A percentile compares a stretch with the other conserved stretches of the same genome.
phyloP scores from a whole-genome alignment of 1,139 yeast species.

The Yarrowia galli region DNA sequence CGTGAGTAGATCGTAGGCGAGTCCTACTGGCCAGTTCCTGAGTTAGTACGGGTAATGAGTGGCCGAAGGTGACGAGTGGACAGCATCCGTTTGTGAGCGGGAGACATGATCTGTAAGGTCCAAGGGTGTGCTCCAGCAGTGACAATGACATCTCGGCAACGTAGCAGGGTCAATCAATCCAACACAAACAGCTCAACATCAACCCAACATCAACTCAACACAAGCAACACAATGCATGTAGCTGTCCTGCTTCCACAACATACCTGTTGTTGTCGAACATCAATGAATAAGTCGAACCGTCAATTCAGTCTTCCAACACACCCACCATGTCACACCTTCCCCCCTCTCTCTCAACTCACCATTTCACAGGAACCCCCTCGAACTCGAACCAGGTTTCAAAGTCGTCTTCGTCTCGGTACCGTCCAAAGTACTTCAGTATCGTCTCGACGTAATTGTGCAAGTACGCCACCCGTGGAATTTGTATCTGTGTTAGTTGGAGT shows the following conservation, averaged over 20 bases:
- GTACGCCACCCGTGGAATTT: constrained; percentile 61
- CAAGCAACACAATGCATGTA: too few relatives aligned
- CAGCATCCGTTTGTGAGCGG: too few relatives aligned
- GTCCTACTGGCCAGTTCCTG: constrained; percentile 72
- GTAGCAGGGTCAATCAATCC: too few relatives aligned
- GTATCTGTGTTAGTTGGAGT: constrained; percentile 43
- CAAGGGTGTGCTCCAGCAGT: too few relatives aligned
- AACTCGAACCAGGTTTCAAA: constrained; percentile 71
- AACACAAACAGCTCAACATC: too few relatives aligned
- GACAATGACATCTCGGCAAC: too few relatives aligned
- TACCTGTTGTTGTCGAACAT: too few relatives aligned
- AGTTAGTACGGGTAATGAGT: neutral
- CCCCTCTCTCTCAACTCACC: constrained; percentile 50
- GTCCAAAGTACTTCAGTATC: constrained; percentile 57
- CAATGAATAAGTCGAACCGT: too few relatives aligned
- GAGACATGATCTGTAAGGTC: too few relatives aligned
- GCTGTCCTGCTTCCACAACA: neutral
- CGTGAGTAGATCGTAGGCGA: constrained; percentile 64
- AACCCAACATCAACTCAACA: too few relatives aligned
- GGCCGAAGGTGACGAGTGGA: too few relatives aligned
- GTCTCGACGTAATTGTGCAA: constrained; percentile 59
- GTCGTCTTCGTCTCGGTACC: constrained; percentile 52
- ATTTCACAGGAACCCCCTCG: constrained; percentile 67
- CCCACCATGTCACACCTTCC: neutral
- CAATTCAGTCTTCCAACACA: too few relatives aligned